These are phyloP conservation scores for Irpex sp. DNA, from an alignment of 1,284 basidiomycete species.

Conservation along the genomic window DNA sequence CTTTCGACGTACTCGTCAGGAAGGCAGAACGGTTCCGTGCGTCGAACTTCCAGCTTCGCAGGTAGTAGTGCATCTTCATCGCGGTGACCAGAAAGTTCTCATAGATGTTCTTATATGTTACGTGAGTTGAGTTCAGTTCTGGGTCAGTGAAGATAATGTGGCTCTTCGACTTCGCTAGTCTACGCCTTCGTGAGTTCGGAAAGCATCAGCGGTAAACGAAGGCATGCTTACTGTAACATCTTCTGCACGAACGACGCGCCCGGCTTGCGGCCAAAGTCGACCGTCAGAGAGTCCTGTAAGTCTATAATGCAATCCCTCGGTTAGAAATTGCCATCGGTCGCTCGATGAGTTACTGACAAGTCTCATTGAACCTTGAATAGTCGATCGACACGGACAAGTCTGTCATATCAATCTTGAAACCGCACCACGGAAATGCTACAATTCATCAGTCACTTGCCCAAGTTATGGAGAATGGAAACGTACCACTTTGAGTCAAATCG, in stretches of 20 bases:
- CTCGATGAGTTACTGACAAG: constrained; percentile 48
- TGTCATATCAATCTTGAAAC: constrained; percentile 79
- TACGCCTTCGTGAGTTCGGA: constrained; percentile 32
- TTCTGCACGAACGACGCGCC: constrained; percentile 71
- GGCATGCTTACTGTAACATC: constrained; percentile 68
- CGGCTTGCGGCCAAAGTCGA: constrained; percentile 65
- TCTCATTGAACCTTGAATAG: constrained; percentile 71
- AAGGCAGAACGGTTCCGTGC: constrained; percentile 52
- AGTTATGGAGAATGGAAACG: too few relatives aligned
- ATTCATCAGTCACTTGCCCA: too few relatives aligned
- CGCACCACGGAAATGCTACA: constrained; percentile 92
- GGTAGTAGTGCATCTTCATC: constrained; percentile 91
- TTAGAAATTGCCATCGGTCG: too few relatives aligned
- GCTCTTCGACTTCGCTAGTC: constrained; percentile 72
- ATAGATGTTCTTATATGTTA: constrained; percentile 86
- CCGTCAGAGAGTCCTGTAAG: constrained; percentile 70
- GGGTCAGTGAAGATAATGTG: constrained; percentile 87
- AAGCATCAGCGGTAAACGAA: constrained; percentile 12
- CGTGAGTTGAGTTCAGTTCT: constrained; percentile 69
- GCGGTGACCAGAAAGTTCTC: constrained; percentile 89
- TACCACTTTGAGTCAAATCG: constrained; percentile 57
- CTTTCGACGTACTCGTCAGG: constrained; percentile 56
- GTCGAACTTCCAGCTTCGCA: constrained; percentile 67
- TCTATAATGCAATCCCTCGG: constrained; percentile 43
- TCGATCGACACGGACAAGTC: constrained; percentile 84